These are phyloP conservation scores for Kurtzmaniella cleridarum DNA, from an alignment of 805 yeast genomes.

Conservation along the genomic window DNA sequence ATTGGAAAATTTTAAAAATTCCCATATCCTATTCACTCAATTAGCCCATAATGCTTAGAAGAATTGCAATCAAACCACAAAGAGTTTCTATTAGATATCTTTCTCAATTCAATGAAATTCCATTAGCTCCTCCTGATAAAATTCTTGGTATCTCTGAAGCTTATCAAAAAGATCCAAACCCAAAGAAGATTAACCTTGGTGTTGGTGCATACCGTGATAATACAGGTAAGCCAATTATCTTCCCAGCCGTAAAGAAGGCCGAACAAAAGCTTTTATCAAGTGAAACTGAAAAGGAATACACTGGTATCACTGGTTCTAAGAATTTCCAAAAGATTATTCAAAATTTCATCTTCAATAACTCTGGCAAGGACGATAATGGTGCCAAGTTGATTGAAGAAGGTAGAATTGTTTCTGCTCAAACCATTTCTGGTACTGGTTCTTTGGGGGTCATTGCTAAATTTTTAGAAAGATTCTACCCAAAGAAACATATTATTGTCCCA, in stretches of 20 bases:
- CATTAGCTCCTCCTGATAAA: slow-evolving; percentile 75
- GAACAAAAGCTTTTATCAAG: slow-evolving; percentile 46
- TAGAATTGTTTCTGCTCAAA: slow-evolving; percentile 78
- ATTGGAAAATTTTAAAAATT: not conserved
- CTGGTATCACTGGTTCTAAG: slow-evolving; percentile 78
- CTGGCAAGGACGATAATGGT: slow-evolving; percentile 47
- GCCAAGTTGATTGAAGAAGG: slow-evolving; percentile 49
- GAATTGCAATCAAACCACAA: not conserved
- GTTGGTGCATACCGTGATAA: slow-evolving; percentile 94
- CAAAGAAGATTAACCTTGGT: slow-evolving; percentile 59
- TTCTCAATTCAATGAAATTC: slow-evolving; percentile 25
- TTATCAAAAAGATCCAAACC: slow-evolving; percentile 59
- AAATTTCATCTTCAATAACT: slow-evolving; percentile 64
- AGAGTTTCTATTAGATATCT: slow-evolving; percentile 2
- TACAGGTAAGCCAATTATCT: slow-evolving; percentile 80
- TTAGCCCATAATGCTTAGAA: not conserved
- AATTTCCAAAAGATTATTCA: slow-evolving; percentile 63
- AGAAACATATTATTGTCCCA: slow-evolving; percentile 62
- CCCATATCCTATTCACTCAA: not conserved
- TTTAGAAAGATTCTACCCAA: slow-evolving; percentile 52
- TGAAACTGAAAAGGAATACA: slow-evolving; percentile 73
- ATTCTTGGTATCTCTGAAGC: slow-evolving; percentile 76
- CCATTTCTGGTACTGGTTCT: slow-evolving; percentile 95
- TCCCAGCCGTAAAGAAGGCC: slow-evolving; percentile 69
- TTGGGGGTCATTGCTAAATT: slow-evolving; percentile 80